Evolutionary conservation across 2,329 filamentous ascomycete genomes (phyloP).

Genomic region (Colletotrichum siamense): DNA sequence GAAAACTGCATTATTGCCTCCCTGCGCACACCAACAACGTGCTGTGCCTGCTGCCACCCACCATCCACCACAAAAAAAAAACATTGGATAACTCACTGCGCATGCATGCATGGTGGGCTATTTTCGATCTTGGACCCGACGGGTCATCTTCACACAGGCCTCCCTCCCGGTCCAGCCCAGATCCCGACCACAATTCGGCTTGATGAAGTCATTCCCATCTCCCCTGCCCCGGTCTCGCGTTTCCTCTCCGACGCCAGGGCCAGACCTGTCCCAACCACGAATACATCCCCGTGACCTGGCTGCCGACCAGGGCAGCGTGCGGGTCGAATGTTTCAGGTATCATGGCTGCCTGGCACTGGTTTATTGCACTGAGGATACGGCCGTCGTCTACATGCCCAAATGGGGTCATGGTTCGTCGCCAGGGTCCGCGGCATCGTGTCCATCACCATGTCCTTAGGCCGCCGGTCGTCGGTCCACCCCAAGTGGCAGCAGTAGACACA

Average conservation of each 20-base stretch:
- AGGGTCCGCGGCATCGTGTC: neutral
- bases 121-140: neutral
- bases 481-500: neutral
- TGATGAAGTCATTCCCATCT: neutral
- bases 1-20: neutral
- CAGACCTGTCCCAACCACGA: neutral
- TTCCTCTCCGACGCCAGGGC: neutral
- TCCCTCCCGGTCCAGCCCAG: neutral
- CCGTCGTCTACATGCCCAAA: neutral
- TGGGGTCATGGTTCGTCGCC: neutral
- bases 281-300: neutral
- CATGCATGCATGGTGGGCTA: slow-evolving; percentile 1
- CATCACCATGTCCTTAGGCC: neutral
- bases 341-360: neutral
- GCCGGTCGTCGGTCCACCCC: neutral
- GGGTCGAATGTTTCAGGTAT: slow-evolving; percentile 11
- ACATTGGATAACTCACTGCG: neutral
- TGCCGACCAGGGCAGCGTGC: neutral
- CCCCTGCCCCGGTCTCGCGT: neutral
- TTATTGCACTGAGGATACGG: neutral
- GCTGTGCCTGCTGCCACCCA: neutral
- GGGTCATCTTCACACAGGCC: neutral
- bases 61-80: neutral
- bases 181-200: neutral
- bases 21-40: neutral